Base-by-base conservation (phyloP, 2,329 filamentous ascomycete genomes). In the Exophiala bonariae region DNA sequence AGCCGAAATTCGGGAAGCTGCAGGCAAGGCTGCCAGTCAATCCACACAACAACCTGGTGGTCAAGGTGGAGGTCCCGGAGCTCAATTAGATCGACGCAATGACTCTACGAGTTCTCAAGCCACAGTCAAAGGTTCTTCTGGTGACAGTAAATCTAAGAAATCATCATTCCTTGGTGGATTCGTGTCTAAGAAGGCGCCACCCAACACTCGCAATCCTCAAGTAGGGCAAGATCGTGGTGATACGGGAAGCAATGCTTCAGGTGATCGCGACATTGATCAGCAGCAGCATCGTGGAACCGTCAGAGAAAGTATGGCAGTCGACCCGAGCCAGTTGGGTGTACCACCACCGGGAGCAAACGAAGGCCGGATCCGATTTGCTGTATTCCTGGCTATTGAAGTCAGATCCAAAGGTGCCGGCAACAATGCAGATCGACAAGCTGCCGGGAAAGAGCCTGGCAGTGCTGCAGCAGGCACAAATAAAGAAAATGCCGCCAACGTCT, bases 371-470 rank as follows among this genome's bases (percentile, higher is more conserved):
- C 81, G 87, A 33, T 86, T 91, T 64, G 83, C 87, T 2, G 85
- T 83, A 4, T 92, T 91, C 64, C 68, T 90, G 47, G 80, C 79
- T 14, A 77, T 90, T 23, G 87, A 91, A 67, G 86, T 92, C 6
- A 75, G 85, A 54, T 86, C 86, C 17, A 80, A 86, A 41, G 52
- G 54, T 22, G 37, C 41, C 9, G 46, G 47, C n/a, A 30, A 32
- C 10, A 20, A 36, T 28, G 43, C 42, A 18, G 50, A 43, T n/a
- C 3, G 11, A 36, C 40, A 43, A 14, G 43, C 23, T 19, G 39
- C 32, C 22, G 42, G 47, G 9, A 47, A 51, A 38, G 52, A 50
- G 36, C 37, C 48, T 31, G 52, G 49, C 8, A 56, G 49, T 22
- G 50, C 53, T 1, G 44, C 45, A 13, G 47, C 49, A 22, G 57